A percentile compares a stretch with the other conserved stretches of the same genome.
Evolutionary conservation across 2,329 filamentous ascomycete genomes (phyloP).

Genomic region (Colletotrichum orchidophilum): DNA sequence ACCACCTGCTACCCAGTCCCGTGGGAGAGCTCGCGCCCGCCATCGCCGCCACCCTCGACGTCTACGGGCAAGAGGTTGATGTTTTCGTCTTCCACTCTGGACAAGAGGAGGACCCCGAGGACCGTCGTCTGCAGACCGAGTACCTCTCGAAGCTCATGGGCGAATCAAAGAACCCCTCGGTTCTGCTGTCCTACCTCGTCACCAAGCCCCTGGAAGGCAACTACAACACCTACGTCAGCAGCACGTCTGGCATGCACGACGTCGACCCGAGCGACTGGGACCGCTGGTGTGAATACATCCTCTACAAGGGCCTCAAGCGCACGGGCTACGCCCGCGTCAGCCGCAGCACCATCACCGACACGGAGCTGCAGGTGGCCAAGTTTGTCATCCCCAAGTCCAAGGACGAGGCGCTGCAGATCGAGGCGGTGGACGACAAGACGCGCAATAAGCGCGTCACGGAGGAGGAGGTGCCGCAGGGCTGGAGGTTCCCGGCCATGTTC

Average conservation of each 20-base stretch:
- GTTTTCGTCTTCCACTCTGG: slow-evolving; percentile 99
- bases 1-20: slow-evolving; percentile 92
- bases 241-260: slow-evolving; percentile 90
- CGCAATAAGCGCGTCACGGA: slow-evolving; percentile 72
- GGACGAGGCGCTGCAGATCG: slow-evolving; percentile 59
- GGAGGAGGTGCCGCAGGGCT: slow-evolving; percentile 77
- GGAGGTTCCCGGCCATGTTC: slow-evolving; percentile 87
- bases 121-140: slow-evolving; percentile 84
- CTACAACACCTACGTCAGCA: slow-evolving; percentile 94
- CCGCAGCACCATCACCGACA: slow-evolving; percentile 93
- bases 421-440: slow-evolving; percentile 58
- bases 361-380: slow-evolving; percentile 95
- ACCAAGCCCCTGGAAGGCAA: slow-evolving; percentile 91
- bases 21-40: slow-evolving; percentile 95
- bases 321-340: slow-evolving; percentile 91
- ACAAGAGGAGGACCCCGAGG: slow-evolving; percentile 95
- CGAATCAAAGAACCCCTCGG: slow-evolving; percentile 78
- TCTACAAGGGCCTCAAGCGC: slow-evolving; percentile 88
- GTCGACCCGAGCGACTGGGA: slow-evolving; percentile 95
- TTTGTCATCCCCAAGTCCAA: slow-evolving; percentile 83
- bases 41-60: slow-evolving; percentile 95
- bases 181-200: slow-evolving; percentile 92
- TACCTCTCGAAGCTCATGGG: slow-evolving; percentile 93
- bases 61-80: slow-evolving; percentile 89
- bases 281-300: slow-evolving; percentile 98